Evolutionary conservation across 352 stramenopile species (phyloP), one percentile per base, ranked within the genome.

Genomic region (Blastocystis sp.): DNA sequence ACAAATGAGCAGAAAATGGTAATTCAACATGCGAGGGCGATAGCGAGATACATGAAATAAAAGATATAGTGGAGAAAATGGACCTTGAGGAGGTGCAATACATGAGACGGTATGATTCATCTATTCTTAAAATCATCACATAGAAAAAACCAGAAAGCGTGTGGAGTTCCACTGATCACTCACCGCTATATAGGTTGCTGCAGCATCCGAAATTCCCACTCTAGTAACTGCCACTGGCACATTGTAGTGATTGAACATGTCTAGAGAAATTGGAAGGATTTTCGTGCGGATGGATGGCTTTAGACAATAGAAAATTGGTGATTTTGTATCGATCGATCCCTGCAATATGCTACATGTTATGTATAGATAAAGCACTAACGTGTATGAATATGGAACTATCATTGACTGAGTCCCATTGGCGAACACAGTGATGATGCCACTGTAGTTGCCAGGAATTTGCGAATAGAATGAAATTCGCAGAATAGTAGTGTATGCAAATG

Each of bases 31-130:
- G 39, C 23, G 47, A 43, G 47, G 50, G 18, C 73, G 73, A 29
- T 68, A 84, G 5, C 73, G 73, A 20, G 73, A 34, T 43, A 84
- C 54, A 29, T 84, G 47, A 45, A 84, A 84, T n/a, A 84, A 26
- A 53, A 84, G 50, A 55, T 53, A 84, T 23, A 84, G 47, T 8
- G 73, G 73, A 7, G 73, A 68, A 45, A 84, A 84, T 20, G 54
- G 20, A 55, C 20, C 34, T 13, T 84, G 15, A 3, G 73, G 47
- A 39, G 54, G 15, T n/a, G 73, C 73, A 18, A 11, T 47, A n/a
- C 47, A 63, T 11, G 53, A 41, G 6, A 84, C 50, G 2, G 50
- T 84, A 13, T 64, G 55, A 18, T 66, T 84, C 50, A 84, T 66
- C 73, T 84, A 37, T 15, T 26, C 34, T n/a, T 53, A 23, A 39